Evolutionary conservation across 2,329 filamentous ascomycete species (phyloP), one percentile per base, ranked within the genome.

Genomic region (Claviceps quebecensis): DNA sequence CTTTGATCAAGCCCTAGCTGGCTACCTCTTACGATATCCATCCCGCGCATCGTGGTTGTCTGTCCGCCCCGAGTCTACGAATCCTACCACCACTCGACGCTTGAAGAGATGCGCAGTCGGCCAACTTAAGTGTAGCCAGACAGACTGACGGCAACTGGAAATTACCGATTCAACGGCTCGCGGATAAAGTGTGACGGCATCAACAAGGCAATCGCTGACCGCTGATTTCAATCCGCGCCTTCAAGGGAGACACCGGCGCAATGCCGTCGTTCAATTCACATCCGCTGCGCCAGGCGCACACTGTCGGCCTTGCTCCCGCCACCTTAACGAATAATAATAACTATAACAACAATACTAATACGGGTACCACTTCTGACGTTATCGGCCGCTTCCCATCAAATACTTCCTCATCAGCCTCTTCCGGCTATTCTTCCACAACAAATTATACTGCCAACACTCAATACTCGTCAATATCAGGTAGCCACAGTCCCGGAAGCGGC

Each of bases 391-490:
- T 86, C 59, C 74, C 80, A 36, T 88, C 85, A 5, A 87, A 78
- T 53, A 79, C 80, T 38, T 84, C 83, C 9, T 86, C 84, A 6
- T 80, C 79, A n/a, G 78, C 77, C 50, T 88, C 84, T 3, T 86
- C 83, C 3, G 77, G 74, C 52, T 84, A 81, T 63, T 86, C 83
- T 1, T 72, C 74, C 55, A 60, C 67, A 48, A 81, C 81, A 56
- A 77, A 81, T 44, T 71, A 76, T 50, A 83, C 80, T 61, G 70
- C 74, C 50, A 58, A 59, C 52, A 67, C 85, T 47, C 72, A 84
- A 57, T 87, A 84, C 17, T 91, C 87, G 36, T 76, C 80, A 56
- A 76, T 76, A n/a, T 87, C 86, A 37, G 80, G 78, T 63, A 72
- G 72, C 45, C 78, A 79, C 64, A 66, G 58, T 22, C 57, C 63